Conservation (phyloP, 1,139 yeast species). For the Pichia sp. region DNA sequence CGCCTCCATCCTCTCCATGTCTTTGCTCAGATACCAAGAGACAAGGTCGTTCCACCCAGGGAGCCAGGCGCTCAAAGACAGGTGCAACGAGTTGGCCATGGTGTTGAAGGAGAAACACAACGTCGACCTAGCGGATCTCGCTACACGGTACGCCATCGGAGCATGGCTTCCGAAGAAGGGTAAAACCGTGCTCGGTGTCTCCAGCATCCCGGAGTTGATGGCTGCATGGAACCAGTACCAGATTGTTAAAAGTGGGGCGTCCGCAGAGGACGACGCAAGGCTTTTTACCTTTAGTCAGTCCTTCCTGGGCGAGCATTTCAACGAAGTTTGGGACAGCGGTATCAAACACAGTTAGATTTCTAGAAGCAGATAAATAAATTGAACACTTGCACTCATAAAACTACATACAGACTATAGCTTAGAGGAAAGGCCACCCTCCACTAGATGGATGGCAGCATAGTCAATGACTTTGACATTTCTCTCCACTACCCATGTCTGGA, state of each 20-base stretch:
- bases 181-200: slow-evolving; percentile 72
- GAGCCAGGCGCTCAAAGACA: slow-evolving; percentile 48
- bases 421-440: slow-evolving; percentile 25
- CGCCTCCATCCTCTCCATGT: slow-evolving; percentile 88
- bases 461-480: slow-evolving; percentile 76
- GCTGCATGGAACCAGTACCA: slow-evolving; percentile 59
- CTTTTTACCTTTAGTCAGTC: slow-evolving; percentile 43
- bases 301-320: slow-evolving; percentile 50
- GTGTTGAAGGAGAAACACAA: slow-evolving; percentile 37
- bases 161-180: slow-evolving; percentile 49
- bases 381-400: background rate
- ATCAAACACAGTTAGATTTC: slow-evolving; percentile 34
- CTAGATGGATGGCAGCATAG: slow-evolving; percentile 75
- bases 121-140: slow-evolving; percentile 73
- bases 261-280: slow-evolving; percentile 39
- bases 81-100: slow-evolving; percentile 52
- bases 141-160: slow-evolving; percentile 69
- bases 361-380: background rate
- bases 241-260: slow-evolving; percentile 38
- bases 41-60: slow-evolving; percentile 86
- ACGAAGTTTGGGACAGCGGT: slow-evolving; percentile 75
- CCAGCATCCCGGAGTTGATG: slow-evolving; percentile 56
- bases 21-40: slow-evolving; percentile 61
- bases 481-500: slow-evolving; percentile 81
- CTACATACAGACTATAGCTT: slow-evolving; percentile 24